These are phyloP conservation scores for Phytopythium litorale DNA, from an alignment of 352 stramenopile species.

Conservation along the genomic window DNA sequence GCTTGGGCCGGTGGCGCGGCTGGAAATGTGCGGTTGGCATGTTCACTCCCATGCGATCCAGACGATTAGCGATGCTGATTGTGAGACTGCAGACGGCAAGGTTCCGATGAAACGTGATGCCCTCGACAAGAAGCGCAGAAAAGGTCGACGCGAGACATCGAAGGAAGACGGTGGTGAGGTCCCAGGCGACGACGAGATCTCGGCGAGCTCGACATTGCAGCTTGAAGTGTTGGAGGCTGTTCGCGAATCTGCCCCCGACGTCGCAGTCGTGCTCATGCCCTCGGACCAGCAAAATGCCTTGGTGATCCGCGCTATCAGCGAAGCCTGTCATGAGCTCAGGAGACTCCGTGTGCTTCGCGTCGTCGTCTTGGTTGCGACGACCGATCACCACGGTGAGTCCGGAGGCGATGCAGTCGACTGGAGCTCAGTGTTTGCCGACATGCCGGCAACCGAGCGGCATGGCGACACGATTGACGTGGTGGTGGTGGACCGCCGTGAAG, in stretches of 20 bases:
- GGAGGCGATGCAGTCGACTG: conserved; percentile 22
- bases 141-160: background rate
- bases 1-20: conserved; percentile 28
- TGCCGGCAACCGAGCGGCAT: conserved; percentile 46
- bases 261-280: conserved; percentile 61
- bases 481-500: conserved; percentile 53
- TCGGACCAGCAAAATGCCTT: conserved; percentile 49
- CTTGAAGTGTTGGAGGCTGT: conserved; percentile 27
- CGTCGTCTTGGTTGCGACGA: conserved; percentile 44
- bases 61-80: conserved; percentile 13
- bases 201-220: conserved; percentile 1
- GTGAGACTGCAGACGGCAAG: conserved; percentile 11
- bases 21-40: conserved; percentile 64
- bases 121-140: background rate
- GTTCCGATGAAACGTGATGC: conserved; percentile 7
- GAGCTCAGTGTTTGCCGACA: conserved; percentile 44
- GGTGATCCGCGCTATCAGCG: conserved; percentile 45
- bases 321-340: conserved; percentile 40
- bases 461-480: conserved; percentile 65
- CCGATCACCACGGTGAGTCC: conserved; percentile 9
- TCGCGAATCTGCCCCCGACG: conserved; percentile 31
- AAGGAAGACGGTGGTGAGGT: background rate
- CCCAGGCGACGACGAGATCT: background rate
- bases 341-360: conserved; percentile 50
- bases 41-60: conserved; percentile 41